Evolutionary conservation across 305 asterid genomes (phyloP).

Genomic region (Solanum hybrid): DNA sequence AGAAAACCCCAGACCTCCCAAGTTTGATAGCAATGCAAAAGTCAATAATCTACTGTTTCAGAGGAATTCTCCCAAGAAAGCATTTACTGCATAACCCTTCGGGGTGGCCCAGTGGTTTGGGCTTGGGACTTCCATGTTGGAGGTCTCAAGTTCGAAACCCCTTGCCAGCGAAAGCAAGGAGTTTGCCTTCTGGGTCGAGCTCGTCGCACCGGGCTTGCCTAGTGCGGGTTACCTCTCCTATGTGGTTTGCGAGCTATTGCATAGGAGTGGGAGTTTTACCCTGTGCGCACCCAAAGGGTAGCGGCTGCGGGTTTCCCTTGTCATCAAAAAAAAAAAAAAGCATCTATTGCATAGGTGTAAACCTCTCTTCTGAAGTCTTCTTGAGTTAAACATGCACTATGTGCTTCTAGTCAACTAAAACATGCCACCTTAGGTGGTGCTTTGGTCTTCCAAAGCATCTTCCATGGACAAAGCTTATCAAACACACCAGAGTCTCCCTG

Average conservation of each 20-base stretch:
- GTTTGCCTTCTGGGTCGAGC: too few species aligned
- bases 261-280: too few species aligned
- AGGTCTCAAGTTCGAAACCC: too few species aligned
- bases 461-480: neutral
- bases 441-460: neutral
- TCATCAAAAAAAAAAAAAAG: too few species aligned
- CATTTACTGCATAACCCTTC: neutral
- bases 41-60: neutral
- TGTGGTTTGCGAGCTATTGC: too few species aligned
- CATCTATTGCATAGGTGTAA: neutral
- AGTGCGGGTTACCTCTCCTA: too few species aligned
- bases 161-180: too few species aligned
- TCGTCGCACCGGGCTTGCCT: too few species aligned
- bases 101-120: too few species aligned
- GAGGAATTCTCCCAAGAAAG: neutral
- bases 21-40: neutral
- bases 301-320: too few species aligned
- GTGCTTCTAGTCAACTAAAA: neutral
- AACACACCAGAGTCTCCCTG: neutral
- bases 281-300: too few species aligned
- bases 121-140: too few species aligned
- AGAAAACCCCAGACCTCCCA: neutral
- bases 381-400: neutral
- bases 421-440: neutral
- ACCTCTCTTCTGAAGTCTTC: neutral